Conservation (phyloP, 345 rosid species). For the Eucalyptus regnans region DNA sequence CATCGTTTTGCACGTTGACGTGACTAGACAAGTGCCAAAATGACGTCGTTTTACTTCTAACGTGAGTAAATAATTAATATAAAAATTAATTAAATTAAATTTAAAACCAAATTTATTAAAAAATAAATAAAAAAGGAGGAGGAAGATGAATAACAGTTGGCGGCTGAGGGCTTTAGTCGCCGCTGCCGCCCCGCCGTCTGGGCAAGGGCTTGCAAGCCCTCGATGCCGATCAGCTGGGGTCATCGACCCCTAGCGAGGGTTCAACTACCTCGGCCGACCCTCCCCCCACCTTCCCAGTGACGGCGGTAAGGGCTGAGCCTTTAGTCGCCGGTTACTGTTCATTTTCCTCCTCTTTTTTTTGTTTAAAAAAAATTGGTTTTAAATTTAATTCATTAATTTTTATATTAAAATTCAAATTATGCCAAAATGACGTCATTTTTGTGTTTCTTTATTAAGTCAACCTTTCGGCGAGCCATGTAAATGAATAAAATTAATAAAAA, state of each 20-base stretch:
- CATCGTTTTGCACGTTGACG: accelerated
- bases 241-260: accelerated
- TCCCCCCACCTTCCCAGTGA: too few species aligned
- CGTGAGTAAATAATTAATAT: too few species aligned
- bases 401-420: too few species aligned
- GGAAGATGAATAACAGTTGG: accelerated
- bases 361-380: too few species aligned
- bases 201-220: accelerated
- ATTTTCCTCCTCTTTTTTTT: too few species aligned
- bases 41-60: accelerated
- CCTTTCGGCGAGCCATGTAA: accelerated
- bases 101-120: too few species aligned
- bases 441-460: accelerated
- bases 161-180: accelerated
- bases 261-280: accelerated
- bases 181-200: accelerated
- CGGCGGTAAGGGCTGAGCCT: accelerated
- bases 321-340: accelerated
- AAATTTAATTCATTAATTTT: too few species aligned
- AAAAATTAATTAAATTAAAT: too few species aligned
- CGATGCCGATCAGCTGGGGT: accelerated
- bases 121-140: too few species aligned
- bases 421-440: too few species aligned
- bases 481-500: too few species aligned
- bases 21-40: too few species aligned